Base-by-base conservation (phyloP, 257 asterid genomes). In the Nicotiana paniculata region DNA sequence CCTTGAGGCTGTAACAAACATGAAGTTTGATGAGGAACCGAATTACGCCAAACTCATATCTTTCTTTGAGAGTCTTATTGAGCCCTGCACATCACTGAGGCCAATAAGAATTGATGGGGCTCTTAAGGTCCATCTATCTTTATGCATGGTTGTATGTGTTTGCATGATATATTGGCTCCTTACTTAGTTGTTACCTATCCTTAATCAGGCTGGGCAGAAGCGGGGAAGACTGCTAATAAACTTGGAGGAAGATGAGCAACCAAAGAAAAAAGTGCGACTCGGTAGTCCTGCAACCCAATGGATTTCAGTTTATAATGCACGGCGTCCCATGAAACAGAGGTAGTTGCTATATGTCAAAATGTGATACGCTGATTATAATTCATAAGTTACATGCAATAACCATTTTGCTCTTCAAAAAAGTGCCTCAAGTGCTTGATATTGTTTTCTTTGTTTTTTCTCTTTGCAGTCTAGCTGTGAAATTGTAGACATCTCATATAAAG, bases 11-110 rank as follows among this genome's bases (percentile, higher is more conserved):
- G 99, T 96, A 79, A 88, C 97, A 48, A 96, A 94, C 85, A 94
- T 96, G 99, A 96, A 96, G 86, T 96, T 96, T 84, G 99, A 96
- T 1, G 99, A 96, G 93, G 99, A 96, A 88, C 99, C 98, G 32
- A 94, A 96, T 87, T 96, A 96, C 88, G 82, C 97, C 21, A 96
- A 91, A 85, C 88, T 94, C 86, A 92, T 96, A 85, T 86, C 97
- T 16, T 89, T 90, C 77, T 96, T 96, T 81, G 98, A 96, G 17
- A 91, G 93, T 89, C 95, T 96, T 68, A 93, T 96, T 82, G 99
- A 94, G 77, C 99, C 98, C 80, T 90, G 95, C 91, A 89, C 91
- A 4, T 85, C 96, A 13, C 85, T 93, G 66, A 88, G 99, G 84
- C 98, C 97, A 30, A 94, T 96, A 84, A 91, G 97, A 89, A 96